Evolutionary conservation across 345 rosid genomes (phyloP), one percentile per base, ranked within the genome.

Genomic region (Gossypium bickii): DNA sequence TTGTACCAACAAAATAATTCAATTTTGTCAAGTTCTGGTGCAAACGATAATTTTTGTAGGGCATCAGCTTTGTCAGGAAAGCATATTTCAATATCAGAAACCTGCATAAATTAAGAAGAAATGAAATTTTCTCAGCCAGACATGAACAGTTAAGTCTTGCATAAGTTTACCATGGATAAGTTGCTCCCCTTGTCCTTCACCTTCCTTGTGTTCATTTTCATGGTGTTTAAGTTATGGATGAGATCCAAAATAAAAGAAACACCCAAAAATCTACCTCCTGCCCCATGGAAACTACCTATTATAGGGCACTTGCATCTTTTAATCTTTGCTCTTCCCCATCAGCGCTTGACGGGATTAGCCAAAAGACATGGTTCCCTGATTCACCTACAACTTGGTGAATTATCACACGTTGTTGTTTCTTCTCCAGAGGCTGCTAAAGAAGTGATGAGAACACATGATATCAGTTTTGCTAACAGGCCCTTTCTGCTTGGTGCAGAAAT

Each of bases 251-350:
- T 17, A 61, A 47, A 24, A 0, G 13, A 70, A 2, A 17, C 27
- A 7, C 5, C 67, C 45, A 12, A 24, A 13, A 72, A 51, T 34
- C 78, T 79, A 1, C 85, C 85, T 9, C 87, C 83, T n/a, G 76
- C 85, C 4, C 87, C 85, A 45, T 38, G 47, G 44, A 82, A 82
- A 73, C 72, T 86, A 2, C 84, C 86, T 38, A 0, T 83, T 5
- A 76, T 83, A 9, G 84, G 84, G 9, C 80, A 82, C 56, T 7
- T 86, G 63, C 87, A 80, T 52, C 79, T 78, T 20, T 67, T 86
- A 7, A 12, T 25, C 1, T 71, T 79, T 12, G 51, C 75, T 6
- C 63, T 43, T 11, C 82, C 80, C 10, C 84, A 80, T 43, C 80
- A 27, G 0, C 6, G 56, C 38, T 25, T 80, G 16, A 22, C 29